Evolutionary conservation across 345 rosid genomes (phyloP).

Genomic region (Dipteronia dyeriana): DNA sequence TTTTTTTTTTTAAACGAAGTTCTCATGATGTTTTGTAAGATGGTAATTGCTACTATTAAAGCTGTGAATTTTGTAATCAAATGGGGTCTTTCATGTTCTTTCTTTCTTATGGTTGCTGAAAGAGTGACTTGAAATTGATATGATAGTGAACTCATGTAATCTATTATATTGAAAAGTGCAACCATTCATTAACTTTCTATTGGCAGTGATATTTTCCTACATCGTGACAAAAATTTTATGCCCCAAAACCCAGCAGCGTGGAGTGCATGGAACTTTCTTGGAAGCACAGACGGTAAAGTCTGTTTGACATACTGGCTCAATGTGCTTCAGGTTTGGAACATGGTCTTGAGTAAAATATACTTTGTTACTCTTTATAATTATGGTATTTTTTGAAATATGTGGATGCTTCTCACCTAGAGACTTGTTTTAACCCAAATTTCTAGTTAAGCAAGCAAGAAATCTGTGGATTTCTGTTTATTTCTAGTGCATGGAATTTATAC

Average conservation of each 20-base stretch:
- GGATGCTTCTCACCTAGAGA: neutral
- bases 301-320: conserved; percentile 96
- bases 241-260: conserved; percentile 80
- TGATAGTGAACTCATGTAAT: neutral
- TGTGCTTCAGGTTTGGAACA: conserved; percentile 74
- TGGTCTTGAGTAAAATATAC: neutral
- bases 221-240: conserved; percentile 73
- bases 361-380: neutral
- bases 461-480: neutral
- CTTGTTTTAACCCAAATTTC: neutral
- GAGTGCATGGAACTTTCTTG: conserved; percentile 98
- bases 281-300: conserved; percentile 56
- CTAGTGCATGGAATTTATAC: neutral
- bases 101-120: neutral
- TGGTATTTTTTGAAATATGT: neutral
- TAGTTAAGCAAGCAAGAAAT: conserved; percentile 7
- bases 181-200: conserved; percentile 14
- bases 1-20: no score
- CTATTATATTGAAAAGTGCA: conserved; percentile 4
- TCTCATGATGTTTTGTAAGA: neutral
- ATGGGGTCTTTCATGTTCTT: no score
- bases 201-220: conserved; percentile 80
- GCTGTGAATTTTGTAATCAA: neutral
- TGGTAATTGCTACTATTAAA: neutral
- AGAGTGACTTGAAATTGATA: neutral